Conservation (phyloP, 371 early-diverging fungal species). For the Mucor circinelloides region DNA sequence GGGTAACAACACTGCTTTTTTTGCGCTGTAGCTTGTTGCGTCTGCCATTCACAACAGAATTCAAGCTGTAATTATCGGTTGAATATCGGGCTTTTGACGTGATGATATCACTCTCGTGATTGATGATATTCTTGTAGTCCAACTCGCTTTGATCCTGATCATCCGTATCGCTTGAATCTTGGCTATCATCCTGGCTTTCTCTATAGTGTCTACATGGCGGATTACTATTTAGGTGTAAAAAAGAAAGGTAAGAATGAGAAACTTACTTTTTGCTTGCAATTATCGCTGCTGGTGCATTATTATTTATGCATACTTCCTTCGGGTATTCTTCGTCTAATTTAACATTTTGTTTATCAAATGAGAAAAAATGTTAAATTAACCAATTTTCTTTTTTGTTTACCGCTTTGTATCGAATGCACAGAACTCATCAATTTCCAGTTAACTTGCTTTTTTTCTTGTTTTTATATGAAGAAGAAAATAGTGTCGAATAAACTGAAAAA, state of each 20-base stretch:
- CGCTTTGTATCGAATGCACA: slow-evolving; percentile 8
- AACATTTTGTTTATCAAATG: neutral
- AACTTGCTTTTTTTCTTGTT: neutral
- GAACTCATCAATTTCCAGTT: slow-evolving; percentile 12
- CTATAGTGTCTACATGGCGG: neutral
- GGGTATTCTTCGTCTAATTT: slow-evolving; percentile 5
- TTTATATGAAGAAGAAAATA: neutral
- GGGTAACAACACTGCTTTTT: slow-evolving; percentile 12
- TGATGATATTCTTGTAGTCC: neutral
- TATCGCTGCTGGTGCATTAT: neutral
- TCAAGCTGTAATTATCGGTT: neutral
- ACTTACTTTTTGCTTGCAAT: neutral
- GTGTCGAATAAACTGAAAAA: neutral
- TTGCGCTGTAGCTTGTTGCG: slow-evolving; percentile 3
- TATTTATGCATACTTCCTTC: slow-evolving; percentile 7
- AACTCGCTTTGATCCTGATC: neutral
- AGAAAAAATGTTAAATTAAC: neutral
- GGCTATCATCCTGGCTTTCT: neutral
- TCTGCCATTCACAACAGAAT: neutral
- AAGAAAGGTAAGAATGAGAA: neutral
- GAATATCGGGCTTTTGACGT: slow-evolving; percentile 2
- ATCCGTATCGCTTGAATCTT: neutral
- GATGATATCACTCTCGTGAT: neutral
- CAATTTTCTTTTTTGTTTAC: neutral
- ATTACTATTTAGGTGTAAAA: neutral